phyloP scores from a whole-genome alignment of 208 protist species.

The Acanthamoeba triangularis region DNA sequence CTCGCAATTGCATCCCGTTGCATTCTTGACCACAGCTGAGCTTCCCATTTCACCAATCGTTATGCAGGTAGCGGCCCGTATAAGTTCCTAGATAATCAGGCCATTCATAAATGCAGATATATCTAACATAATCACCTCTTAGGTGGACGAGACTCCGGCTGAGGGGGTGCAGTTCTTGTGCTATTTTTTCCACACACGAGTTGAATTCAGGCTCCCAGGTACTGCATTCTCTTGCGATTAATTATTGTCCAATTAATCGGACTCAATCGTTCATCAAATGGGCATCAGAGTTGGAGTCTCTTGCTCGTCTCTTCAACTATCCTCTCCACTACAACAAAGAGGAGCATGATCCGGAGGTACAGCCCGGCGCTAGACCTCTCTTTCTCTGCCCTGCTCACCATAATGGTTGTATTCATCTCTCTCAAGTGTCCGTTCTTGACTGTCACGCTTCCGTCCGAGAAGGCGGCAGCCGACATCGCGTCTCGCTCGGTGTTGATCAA shows the following conservation, averaged over 20 bases:
- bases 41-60: no score
- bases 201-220: conserved; percentile 51
- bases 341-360: conserved; percentile 45
- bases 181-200: conserved; percentile 57
- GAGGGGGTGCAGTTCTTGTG: conserved; percentile 48
- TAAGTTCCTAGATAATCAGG: no score
- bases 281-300: conserved; percentile 34
- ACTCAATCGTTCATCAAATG: neutral
- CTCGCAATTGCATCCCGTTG: neutral
- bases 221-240: neutral
- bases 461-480: conserved; percentile 46
- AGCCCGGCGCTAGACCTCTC: neutral
- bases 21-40: neutral
- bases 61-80: no score
- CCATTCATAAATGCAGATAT: neutral
- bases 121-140: neutral
- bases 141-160: conserved; percentile 9
- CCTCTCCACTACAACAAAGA: conserved; percentile 32
- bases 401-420: neutral
- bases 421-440: conserved; percentile 55
- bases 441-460: conserved; percentile 52
- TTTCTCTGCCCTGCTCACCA: neutral
- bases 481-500: conserved; percentile 65
- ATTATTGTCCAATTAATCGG: neutral
- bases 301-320: conserved; percentile 57